Conservation (phyloP, 768 basidiomycete species). For the Termitomyces sp. region DNA sequence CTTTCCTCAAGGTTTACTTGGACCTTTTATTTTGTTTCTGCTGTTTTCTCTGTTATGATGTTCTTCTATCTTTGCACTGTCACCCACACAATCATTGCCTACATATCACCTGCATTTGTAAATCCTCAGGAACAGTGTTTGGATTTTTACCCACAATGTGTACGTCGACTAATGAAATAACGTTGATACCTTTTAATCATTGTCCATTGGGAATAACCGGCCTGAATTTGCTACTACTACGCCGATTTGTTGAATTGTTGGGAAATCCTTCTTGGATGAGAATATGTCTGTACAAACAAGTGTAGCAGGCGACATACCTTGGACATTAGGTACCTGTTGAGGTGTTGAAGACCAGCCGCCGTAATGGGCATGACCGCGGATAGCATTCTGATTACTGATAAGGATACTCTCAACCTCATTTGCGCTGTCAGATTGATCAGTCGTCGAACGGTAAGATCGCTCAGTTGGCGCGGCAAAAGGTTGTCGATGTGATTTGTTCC, state of each 20-base stretch:
- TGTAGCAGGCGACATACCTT: background rate
- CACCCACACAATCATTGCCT: slow-evolving; percentile 3
- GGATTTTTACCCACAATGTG: slow-evolving; percentile 3
- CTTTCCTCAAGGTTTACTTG: background rate
- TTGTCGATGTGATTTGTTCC: slow-evolving; percentile 44
- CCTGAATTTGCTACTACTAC: slow-evolving; percentile 15
- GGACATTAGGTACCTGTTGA: slow-evolving; percentile 19
- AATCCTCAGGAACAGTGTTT: background rate
- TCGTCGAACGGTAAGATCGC: slow-evolving; percentile 39
- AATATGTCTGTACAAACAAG: background rate
- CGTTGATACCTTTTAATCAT: slow-evolving; percentile 3
- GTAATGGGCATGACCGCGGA: slow-evolving; percentile 19
- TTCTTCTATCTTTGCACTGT: background rate
- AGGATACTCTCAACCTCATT: slow-evolving; percentile 72
- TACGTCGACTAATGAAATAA: slow-evolving; percentile 1
- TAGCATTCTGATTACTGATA: slow-evolving; percentile 19
- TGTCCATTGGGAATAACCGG: slow-evolving; percentile 11
- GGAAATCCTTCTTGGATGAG: slow-evolving; percentile 2
- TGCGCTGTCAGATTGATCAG: slow-evolving; percentile 61
- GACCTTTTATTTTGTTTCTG: slow-evolving; percentile 5
- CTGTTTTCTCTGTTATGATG: background rate
- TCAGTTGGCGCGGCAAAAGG: slow-evolving; percentile 35
- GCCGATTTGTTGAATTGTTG: slow-evolving; percentile 8
- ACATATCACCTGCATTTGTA: background rate
- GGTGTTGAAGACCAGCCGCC: slow-evolving; percentile 33